A percentile compares a stretch with the other conserved stretches of the same genome.
phyloP scores from a whole-genome alignment of 1,139 yeast genomes.

The Waltiozyma sp. region DNA sequence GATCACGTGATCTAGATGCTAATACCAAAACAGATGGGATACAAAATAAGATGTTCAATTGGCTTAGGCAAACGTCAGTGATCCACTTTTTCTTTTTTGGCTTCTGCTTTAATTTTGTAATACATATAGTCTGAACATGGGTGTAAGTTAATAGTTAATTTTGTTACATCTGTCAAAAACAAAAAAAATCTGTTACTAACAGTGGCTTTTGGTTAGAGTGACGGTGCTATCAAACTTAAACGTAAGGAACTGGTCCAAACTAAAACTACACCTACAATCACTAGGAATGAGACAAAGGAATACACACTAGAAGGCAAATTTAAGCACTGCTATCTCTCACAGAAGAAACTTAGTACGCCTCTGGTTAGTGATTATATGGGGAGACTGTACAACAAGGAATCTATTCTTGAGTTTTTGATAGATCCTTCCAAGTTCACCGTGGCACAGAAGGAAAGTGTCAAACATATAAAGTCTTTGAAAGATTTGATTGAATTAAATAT shows the following conservation, averaged over 20 bases:
- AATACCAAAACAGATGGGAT: too few species aligned
- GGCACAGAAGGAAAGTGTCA: constrained; percentile 19
- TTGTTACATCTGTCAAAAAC: too few species aligned
- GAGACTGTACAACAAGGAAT: constrained; percentile 55
- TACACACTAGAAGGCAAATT: constrained; percentile 19
- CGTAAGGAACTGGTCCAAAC: constrained; percentile 28
- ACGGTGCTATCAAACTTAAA: constrained; percentile 41
- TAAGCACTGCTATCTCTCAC: constrained; percentile 34
- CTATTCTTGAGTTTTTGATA: constrained; percentile 47
- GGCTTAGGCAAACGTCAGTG: too few species aligned
- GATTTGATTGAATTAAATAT: constrained; percentile 40
- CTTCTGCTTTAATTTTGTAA: too few species aligned
- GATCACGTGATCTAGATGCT: too few species aligned
- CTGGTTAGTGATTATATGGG: constrained; percentile 70
- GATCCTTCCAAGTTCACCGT: constrained; percentile 21
- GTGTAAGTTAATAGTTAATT: not conserved
- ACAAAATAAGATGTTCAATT: too few species aligned
- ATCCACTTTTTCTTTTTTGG: too few species aligned
- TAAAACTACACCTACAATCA: constrained; percentile 3
- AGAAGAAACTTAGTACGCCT: constrained; percentile 30
- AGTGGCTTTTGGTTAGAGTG: constrained; percentile 16
- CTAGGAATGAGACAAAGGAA: constrained; percentile 3
- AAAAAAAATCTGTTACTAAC: not conserved
- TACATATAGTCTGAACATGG: not conserved
- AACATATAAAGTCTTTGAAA: constrained; percentile 35